Evolutionary conservation across 306 rosid genomes (phyloP).

Genomic region (Lablab purpureus): DNA sequence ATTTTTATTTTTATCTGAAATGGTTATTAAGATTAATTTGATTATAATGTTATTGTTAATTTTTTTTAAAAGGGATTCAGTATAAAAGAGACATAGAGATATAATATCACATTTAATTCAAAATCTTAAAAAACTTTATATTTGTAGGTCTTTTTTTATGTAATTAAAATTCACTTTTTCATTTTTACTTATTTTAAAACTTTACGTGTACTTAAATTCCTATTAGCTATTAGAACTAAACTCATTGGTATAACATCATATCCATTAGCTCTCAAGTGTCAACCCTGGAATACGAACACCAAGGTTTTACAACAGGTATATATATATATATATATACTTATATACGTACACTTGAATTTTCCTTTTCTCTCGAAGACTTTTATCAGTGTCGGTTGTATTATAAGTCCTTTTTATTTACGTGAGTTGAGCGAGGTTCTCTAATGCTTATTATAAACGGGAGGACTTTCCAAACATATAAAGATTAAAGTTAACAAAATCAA

Average conservation of each 20-base stretch:
- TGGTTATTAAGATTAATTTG: too few species aligned
- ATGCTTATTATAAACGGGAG: background rate
- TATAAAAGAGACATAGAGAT: too few species aligned
- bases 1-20: too few species aligned
- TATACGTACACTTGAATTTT: background rate
- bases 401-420: background rate
- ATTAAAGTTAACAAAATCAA: background rate
- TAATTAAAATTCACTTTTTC: too few species aligned
- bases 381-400: background rate
- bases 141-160: too few species aligned
- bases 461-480: background rate
- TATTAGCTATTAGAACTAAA: too few species aligned
- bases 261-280: background rate
- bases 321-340: background rate
- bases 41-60: too few species aligned
- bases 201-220: too few species aligned
- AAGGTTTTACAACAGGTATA: background rate
- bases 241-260: background rate
- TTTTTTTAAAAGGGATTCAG: too few species aligned
- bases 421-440: background rate
- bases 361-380: background rate
- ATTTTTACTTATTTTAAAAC: too few species aligned
- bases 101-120: too few species aligned
- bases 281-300: background rate
- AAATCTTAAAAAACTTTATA: too few species aligned